Evolutionary conservation across 192 early-diverging fungal genomes (phyloP).

Genomic region (Coemansia sp.): DNA sequence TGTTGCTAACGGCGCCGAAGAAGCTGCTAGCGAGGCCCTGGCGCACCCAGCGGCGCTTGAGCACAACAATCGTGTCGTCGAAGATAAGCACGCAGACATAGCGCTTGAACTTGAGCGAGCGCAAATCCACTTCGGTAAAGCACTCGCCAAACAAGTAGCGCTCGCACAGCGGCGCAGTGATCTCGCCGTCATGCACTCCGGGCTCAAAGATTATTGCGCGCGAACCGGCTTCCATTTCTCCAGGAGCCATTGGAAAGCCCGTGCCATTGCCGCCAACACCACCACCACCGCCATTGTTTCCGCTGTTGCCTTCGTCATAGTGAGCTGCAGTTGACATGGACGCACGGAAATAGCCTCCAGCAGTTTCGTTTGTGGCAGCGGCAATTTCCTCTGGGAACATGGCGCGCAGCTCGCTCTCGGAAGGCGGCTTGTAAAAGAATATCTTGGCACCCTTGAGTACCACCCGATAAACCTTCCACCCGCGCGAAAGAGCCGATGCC

Average conservation of each 20-base stretch:
- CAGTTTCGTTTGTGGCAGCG: constrained; percentile 52
- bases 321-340: constrained; percentile 33
- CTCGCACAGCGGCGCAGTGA: constrained; percentile 55
- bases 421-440: constrained; percentile 70
- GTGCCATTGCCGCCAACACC: constrained; percentile 10
- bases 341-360: constrained; percentile 45
- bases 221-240: constrained; percentile 63
- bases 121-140: constrained; percentile 65
- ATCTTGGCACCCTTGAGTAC: constrained; percentile 72
- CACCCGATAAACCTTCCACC: constrained; percentile 79
- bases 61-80: constrained; percentile 66
- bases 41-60: constrained; percentile 66
- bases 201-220: constrained; percentile 61
- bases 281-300: background rate
- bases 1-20: constrained; percentile 59
- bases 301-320: constrained; percentile 15
- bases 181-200: constrained; percentile 58
- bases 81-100: constrained; percentile 67
- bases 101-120: constrained; percentile 64
- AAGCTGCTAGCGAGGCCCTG: constrained; percentile 57
- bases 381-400: constrained; percentile 58
- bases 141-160: constrained; percentile 69
- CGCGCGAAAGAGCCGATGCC: constrained; percentile 61
- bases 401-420: constrained; percentile 59
- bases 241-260: constrained; percentile 58